Evolutionary conservation across 257 asterid species (phyloP), one percentile per base, ranked within the genome.

Genomic region (Phtheirospermum japonicum): DNA sequence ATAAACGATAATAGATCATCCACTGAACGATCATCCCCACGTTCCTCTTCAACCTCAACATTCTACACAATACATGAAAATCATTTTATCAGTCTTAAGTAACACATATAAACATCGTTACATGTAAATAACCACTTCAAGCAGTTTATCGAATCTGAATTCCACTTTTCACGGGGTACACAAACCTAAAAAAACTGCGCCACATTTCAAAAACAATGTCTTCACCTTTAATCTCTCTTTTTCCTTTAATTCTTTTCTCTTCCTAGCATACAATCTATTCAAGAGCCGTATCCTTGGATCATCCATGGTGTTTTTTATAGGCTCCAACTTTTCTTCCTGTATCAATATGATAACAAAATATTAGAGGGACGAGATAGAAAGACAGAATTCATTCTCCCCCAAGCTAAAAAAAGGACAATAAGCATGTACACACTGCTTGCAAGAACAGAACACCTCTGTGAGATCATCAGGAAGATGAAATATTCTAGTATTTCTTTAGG

Each of bases 311-410:
- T 93, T 89, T 75, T 80, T 87, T 42, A 93, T 78, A 52, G 99
- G 99, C 80, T 89, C 99, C 82, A 89, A 81, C 79, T 93, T 93
- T 71, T 93, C 97, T 76, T 93, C 99, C 99, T 93, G 81, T 32
- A 65, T 59, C 58, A 74, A 69, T 28, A 61, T 40, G 68, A 81
- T 40, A 4, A 37, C 43, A 66, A 33, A 65, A 64, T 36, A 55
- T 67, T 71, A 75, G 50, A 74, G 36, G 42, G 49, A 20, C 23
- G 40, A 57, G 52, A 63, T 39, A 57, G 10, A 31, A 28, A 54
- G 42, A 26, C n/a, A 61, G 26, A 53, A 51, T 46, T 40, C 50
- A 46, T 45, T 43, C n/a, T n/a, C 52, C 61, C 64, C 65, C 52
- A 59, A 57, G 57, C n/a, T 49, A 46, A 43, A 37, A 58, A 19